These are phyloP conservation scores for Citrus unshiu DNA, from an alignment of 345 rosid genomes.

Conservation along the genomic window DNA sequence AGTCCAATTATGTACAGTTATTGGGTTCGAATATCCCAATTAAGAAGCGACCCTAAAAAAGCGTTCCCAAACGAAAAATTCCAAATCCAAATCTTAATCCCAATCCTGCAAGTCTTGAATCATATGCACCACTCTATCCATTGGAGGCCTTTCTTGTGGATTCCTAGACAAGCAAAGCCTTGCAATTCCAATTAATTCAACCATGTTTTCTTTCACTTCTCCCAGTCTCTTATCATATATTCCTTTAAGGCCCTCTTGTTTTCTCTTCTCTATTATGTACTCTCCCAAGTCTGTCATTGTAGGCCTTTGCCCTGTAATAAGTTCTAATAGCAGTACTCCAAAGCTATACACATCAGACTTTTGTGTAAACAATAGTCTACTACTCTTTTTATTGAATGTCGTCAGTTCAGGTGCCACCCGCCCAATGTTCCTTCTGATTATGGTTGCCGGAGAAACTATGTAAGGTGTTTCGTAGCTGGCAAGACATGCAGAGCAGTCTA, in stretches of 20 bases:
- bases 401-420: conserved; percentile 26
- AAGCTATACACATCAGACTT: conserved; percentile 34
- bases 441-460: conserved; percentile 17
- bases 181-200: conserved; percentile 24
- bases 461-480: conserved; percentile 34
- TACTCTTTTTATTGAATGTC: background rate
- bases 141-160: conserved; percentile 24
- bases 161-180: conserved; percentile 8
- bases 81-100: background rate
- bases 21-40: background rate
- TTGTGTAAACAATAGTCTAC: conserved; percentile 1
- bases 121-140: conserved; percentile 22
- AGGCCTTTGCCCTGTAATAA: conserved; percentile 28
- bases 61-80: too few species aligned
- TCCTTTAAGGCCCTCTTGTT: conserved; percentile 12
- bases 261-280: conserved; percentile 10
- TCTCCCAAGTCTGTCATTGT: conserved; percentile 18
- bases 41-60: background rate
- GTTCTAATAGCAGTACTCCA: conserved; percentile 26
- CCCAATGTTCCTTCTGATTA: conserved; percentile 27
- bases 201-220: conserved; percentile 21
- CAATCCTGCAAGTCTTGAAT: conserved; percentile 18
- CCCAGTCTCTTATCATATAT: conserved; percentile 23
- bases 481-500: conserved; percentile 27
- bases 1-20: background rate